Base-by-base conservation (phyloP, 768 basidiomycete genomes). In the Mycena olivaceomarginata region DNA sequence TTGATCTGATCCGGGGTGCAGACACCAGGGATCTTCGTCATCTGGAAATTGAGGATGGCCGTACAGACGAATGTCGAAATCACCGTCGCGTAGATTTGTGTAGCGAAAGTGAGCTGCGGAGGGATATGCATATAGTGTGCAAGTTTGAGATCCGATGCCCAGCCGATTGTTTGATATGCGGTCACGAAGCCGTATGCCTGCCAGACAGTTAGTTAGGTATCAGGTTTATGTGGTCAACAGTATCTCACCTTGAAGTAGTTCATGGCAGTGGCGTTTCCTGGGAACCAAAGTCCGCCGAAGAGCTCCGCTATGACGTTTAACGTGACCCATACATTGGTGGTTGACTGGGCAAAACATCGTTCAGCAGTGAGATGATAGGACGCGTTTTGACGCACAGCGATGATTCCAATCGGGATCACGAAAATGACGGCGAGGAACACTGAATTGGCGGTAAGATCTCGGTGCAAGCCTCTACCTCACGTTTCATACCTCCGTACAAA, bases 281-380 rank as follows among this genome's bases (percentile, higher is more conserved):
- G 75, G 65, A 85, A 81, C 79, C 83, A 81, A 41, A 83, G 75
- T 18, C 77, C 77, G 18, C 74, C 74, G 74, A 57, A 80, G 85
- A 87, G 80, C 78, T 88, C 88, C 18, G 87, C 86, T 16, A 88
- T 81, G 59, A 85, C 82, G 76, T 87, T 86, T 57, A 87, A 81
- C 10, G 80, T 82, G 45, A 87, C 79, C 59, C 83, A 78, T 63
- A 82, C 77, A 80, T 86, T 86, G 6, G 87, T 87, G 64, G 85
- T 83, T 5, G 85, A 82, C 53, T 83, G 76, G 60, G 25, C 10
- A 45, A n/a, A 48, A 37, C 9, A 9, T 12, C 9, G 31, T 62
- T 20, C 5, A 67, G 31, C 8, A 25, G 20, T 6, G 11, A 39
- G 12, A 43, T 7, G n/a, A 25, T 0, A 39, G 11, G 51, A 12